A percentile compares a stretch with the other conserved stretches of the same genome.
Evolutionary conservation across 140 eudicot genomes (phyloP).

Genomic region (Oenanthe javanica): DNA sequence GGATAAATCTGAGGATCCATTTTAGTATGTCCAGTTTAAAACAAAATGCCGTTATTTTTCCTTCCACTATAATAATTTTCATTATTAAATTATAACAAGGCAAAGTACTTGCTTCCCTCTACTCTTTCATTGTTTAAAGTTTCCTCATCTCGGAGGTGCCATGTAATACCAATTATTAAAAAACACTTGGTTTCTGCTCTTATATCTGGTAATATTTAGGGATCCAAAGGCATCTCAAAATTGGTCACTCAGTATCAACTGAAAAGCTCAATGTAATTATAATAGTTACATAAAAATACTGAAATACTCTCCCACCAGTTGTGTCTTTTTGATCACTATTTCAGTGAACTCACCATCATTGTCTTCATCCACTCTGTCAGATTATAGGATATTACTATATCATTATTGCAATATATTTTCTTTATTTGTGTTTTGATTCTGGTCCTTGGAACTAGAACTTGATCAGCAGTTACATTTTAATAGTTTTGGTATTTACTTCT

Average conservation of each 20-base stretch:
- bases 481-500: not conserved
- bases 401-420: not conserved
- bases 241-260: not conserved
- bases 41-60: too few relatives aligned
- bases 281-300: too few relatives aligned
- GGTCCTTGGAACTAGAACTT: not conserved
- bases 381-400: not conserved
- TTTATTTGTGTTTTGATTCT: not conserved
- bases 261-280: too few relatives aligned
- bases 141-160: not conserved
- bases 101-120: too few relatives aligned
- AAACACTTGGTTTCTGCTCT: not conserved
- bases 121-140: not conserved
- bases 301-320: too few relatives aligned
- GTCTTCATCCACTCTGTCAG: not conserved
- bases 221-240: not conserved
- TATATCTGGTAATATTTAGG: not conserved
- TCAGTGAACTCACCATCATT: too few relatives aligned
- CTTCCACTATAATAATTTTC: too few relatives aligned
- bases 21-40: too few relatives aligned
- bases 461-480: slow-evolving; percentile 3
- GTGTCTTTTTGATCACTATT: too few relatives aligned
- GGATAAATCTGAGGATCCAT: too few relatives aligned
- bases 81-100: too few relatives aligned
- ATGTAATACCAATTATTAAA: not conserved